Evolutionary conservation across 192 early-diverging fungal species (phyloP), one percentile per base, ranked within the genome.

Genomic region (Coemansia sp.): DNA sequence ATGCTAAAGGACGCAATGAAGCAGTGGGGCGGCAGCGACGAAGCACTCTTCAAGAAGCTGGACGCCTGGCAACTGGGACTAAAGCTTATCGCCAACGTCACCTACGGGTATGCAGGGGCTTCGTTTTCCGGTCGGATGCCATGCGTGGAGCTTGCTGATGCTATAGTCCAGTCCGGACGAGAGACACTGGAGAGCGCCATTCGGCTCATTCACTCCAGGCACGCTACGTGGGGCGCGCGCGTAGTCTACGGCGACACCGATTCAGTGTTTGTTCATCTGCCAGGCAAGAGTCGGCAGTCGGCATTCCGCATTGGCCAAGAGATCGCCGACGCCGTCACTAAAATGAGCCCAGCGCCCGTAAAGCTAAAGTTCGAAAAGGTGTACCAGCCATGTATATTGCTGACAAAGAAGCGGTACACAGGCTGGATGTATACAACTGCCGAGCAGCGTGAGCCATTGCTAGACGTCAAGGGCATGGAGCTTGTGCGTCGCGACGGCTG

Each of bases 181-280:
- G 90, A 92, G 34, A 94, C 87, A 0, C 76, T 98, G 43, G 94
- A 98, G 74, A 78, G 80, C 60, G 70, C 89, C 3, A 93, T 94
- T 27, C 65, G 72, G 6, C 69, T 88, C 27, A 90, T 96, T 37
- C 83, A 94, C 44, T 65, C 74, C 11, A 76, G 55, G 20, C 70
- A 74, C 52, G 61, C 66, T 3, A 75, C 73, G 47, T 93, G 93
- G 93, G 87, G 88, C 16, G 92, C 89, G 0, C 75, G 82, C 12
- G 95, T 98, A 2, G 93, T 97, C 0, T 97, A 97, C 75, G 95
- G 95, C 0, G 96, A 98, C 69, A 98, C 96, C 0, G 96, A 97
- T 79, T 91, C 89, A 68, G 74, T 98, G 59, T 98, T 98, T 88
- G 86, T 97, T 3, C 80, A 84, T 49, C 62, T 90, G 38, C 89